Evolutionary conservation across 371 early-diverging fungal species (phyloP).

Genomic region (Lichtheimia ornata): DNA sequence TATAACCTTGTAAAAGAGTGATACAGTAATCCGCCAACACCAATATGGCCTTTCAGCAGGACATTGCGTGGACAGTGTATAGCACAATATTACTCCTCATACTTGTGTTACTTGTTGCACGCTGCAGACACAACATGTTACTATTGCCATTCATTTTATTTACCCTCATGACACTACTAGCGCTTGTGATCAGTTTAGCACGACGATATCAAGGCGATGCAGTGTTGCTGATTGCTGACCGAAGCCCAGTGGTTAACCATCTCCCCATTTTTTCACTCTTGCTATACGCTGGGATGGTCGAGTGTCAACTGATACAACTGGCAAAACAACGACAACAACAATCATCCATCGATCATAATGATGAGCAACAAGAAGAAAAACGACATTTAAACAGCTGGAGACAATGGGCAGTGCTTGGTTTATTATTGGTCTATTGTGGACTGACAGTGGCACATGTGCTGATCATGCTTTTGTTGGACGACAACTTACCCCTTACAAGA

Average conservation of each 20-base stretch:
- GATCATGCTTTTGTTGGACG: neutral
- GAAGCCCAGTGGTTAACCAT: constrained; percentile 21
- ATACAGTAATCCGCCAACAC: too few species aligned
- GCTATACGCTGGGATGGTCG: constrained; percentile 24
- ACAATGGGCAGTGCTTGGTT: constrained; percentile 15
- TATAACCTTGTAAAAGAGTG: neutral
- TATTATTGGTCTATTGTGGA: neutral
- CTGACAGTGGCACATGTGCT: neutral
- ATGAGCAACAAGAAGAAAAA: neutral
- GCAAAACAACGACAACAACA: too few species aligned
- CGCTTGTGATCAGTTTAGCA: constrained; percentile 6
- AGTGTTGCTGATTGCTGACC: constrained; percentile 11
- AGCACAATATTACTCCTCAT: constrained; percentile 20
- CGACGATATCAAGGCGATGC: constrained; percentile 1
- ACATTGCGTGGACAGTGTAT: constrained; percentile 32
- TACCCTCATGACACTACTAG: constrained; percentile 3
- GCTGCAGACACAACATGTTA: constrained; percentile 20
- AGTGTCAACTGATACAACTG: constrained; percentile 22
- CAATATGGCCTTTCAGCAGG: constrained; percentile 26
- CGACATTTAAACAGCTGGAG: constrained; percentile 21
- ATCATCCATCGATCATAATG: constrained; percentile 9
- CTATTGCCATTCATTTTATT: constrained; percentile 26
- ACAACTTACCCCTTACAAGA: neutral
- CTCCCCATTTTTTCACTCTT: constrained; percentile 25
- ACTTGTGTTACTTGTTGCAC: constrained; percentile 10